Evolutionary conservation across 2,329 filamentous ascomycete species (phyloP), one percentile per base, ranked within the genome.

Genomic region (Dactylella cylindrospora): DNA sequence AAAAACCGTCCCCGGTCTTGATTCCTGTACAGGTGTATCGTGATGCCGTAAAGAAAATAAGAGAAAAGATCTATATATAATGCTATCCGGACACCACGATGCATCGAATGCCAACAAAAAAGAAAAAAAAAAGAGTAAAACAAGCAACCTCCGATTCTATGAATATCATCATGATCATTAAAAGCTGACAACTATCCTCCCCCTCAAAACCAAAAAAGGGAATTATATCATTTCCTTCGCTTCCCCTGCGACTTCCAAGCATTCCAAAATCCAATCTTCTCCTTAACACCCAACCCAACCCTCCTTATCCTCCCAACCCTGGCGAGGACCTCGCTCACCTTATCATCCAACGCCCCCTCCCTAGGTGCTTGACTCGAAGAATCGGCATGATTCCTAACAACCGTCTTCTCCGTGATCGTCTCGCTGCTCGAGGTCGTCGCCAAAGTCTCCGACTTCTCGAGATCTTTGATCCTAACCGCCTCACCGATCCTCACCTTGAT

Each of bases 401-500:
- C 49, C 3, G 64, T 64, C 44, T 62, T 65, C 43, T 67, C 66
- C 4, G 67, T 66, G 17, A 70, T 62, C 1, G 65, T 68, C 29
- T 68, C 66, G 3, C 67, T 67, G 8, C 69, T 68, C 5, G 70
- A 71, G 40, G 53, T 59, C 23, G 65, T 64, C 13, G 49, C 39
- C 46, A 55, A 47, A 17, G 5, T 59, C 25, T 64, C 45, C 45
- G 64, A 8, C 53, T 67, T 46, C 43, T 71, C 17, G 64, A 65
- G 49, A 67, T 61, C 28, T 65, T 70, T 64, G 61, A 83, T 84
- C 66, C 74, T 73, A 41, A 90, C 80, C 0, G 80, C 81, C 70
- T 91, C 87, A 0, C 90, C 93, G 51, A 98, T 90, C 43, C 93
- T 82, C 9, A 97, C 91, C 19, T 90, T 83, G 68, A 98, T 91